phyloP scores from a whole-genome alignment of 2,329 filamentous ascomycete species.

The Colletotrichum agaves region DNA sequence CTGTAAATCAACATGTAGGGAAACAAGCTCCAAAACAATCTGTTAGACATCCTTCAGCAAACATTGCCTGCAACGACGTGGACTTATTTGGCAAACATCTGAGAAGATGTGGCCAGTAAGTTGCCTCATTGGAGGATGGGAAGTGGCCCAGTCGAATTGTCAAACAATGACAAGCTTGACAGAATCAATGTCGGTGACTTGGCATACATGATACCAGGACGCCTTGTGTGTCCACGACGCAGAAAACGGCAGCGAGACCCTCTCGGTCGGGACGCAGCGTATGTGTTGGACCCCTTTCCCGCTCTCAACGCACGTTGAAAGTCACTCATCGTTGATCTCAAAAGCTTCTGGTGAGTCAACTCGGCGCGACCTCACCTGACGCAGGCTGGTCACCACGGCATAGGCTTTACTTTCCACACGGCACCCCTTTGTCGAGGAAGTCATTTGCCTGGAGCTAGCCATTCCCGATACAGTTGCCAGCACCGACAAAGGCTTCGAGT shows the following conservation, averaged over 20 bases:
- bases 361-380: constrained; percentile 12
- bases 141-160: constrained; percentile 11
- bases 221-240: constrained; percentile 1
- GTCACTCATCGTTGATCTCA: neutral
- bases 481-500: constrained; percentile 25
- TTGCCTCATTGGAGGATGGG: constrained; percentile 11
- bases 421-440: constrained; percentile 29
- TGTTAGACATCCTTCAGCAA: neutral
- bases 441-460: constrained; percentile 22
- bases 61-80: constrained; percentile 5
- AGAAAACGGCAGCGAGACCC: neutral
- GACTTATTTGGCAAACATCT: neutral
- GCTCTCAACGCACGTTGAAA: neutral
- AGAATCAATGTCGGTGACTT: neutral
- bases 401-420: constrained; percentile 7
- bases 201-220: neutral
- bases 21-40: neutral
- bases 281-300: neutral
- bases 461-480: constrained; percentile 25
- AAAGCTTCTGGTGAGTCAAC: neutral
- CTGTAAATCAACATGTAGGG: constrained; percentile 4
- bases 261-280: neutral
- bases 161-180: constrained; percentile 13
- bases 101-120: neutral
- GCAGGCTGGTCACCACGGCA: constrained; percentile 8